A percentile compares a stretch with the other conserved stretches of the same genome.
Conservation (phyloP, 2,329 filamentous ascomycete species). For the Talaromyces amestolkiae region DNA sequence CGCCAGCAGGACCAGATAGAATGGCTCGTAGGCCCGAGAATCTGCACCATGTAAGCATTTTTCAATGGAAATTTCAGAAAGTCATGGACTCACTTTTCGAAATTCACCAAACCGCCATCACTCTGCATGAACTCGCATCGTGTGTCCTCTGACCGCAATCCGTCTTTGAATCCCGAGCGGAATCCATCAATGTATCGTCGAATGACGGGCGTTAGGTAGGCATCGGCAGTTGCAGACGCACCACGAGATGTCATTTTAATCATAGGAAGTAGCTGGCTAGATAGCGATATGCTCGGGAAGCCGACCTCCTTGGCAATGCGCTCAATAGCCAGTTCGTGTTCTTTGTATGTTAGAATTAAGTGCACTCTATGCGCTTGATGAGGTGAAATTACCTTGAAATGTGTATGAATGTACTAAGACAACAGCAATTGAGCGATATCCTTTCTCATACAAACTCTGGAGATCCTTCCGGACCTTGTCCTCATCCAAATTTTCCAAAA, state of each 20-base stretch:
- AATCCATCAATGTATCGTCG: constrained; percentile 60
- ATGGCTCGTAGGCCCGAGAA: constrained; percentile 84
- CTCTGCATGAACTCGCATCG: constrained; percentile 18
- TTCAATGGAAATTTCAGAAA: background rate
- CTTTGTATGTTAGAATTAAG: constrained; percentile 24
- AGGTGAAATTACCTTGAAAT: constrained; percentile 52
- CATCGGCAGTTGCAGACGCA: constrained; percentile 70
- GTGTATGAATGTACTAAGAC: constrained; percentile 78
- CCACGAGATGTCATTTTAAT: constrained; percentile 72
- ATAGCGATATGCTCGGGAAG: constrained; percentile 67
- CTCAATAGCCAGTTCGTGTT: constrained; percentile 73
- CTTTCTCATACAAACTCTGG: constrained; percentile 46
- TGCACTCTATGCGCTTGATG: background rate
- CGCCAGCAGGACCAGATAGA: constrained; percentile 82
- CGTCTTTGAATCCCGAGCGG: constrained; percentile 65
- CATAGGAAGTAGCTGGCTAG: constrained; percentile 74
- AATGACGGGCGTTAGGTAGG: constrained; percentile 71
- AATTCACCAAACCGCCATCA: constrained; percentile 17
- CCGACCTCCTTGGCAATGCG: constrained; percentile 72
- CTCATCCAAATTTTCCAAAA: constrained; percentile 58
- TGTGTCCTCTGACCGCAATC: constrained; percentile 50
- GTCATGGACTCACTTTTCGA: constrained; percentile 6
- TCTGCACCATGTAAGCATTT: constrained; percentile 26
- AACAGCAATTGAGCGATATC: constrained; percentile 37
- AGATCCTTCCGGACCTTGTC: constrained; percentile 56